These are phyloP conservation scores for Calocybe cyanea DNA, from an alignment of 768 basidiomycete species.

Conservation along the genomic window DNA sequence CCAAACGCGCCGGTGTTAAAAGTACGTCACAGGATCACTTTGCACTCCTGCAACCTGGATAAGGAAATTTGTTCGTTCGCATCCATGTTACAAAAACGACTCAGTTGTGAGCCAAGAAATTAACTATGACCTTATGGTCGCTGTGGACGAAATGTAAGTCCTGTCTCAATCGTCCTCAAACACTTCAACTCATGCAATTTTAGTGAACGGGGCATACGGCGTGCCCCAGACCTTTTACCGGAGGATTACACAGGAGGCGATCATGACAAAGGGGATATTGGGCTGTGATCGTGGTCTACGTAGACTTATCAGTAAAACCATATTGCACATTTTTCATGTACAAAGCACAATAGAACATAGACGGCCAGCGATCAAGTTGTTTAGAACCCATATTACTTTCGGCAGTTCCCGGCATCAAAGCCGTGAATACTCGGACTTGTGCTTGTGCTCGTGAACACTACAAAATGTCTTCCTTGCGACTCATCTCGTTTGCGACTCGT, in stretches of 20 bases:
- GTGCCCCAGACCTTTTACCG: conserved; percentile 63
- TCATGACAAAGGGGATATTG: conserved; percentile 42
- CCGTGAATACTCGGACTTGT: conserved; percentile 40
- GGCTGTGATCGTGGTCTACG: conserved; percentile 20
- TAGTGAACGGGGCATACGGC: conserved; percentile 67
- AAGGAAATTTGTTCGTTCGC: conserved; percentile 83
- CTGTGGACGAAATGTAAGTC: conserved; percentile 87
- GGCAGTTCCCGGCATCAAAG: conserved; percentile 24
- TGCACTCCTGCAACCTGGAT: conserved; percentile 92
- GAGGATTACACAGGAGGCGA: conserved; percentile 48
- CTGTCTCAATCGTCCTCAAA: conserved; percentile 13
- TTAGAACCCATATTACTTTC: conserved; percentile 1
- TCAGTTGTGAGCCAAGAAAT: conserved; percentile 90
- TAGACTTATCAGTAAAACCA: not conserved
- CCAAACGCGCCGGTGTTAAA: not conserved
- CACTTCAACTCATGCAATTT: conserved; percentile 5
- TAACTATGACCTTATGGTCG: conserved; percentile 89
- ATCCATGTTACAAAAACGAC: conserved; percentile 89
- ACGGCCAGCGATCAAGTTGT: no score
- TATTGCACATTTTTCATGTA: not conserved
- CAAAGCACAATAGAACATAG: conserved; percentile 1
- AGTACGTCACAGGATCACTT: conserved; percentile 53
- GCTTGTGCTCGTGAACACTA: conserved; percentile 18
- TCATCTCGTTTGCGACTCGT: conserved; percentile 61
- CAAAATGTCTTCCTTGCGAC: conserved; percentile 74